Evolutionary conservation across 768 basidiomycete genomes (phyloP).

Genomic region (Russula brevipes): DNA sequence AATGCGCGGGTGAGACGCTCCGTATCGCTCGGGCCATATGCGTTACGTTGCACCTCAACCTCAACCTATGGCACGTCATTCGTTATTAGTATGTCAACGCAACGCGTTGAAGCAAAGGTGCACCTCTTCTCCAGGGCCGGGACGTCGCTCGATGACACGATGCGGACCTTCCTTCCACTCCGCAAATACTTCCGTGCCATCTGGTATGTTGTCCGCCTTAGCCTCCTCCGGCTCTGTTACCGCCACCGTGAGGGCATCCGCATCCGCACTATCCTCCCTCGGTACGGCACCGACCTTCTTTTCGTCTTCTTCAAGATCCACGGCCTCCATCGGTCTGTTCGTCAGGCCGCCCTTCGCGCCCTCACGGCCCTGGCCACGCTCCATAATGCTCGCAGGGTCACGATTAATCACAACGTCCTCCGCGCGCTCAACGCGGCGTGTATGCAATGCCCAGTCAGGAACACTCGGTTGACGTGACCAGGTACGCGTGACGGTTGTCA

Average conservation of each 20-base stretch:
- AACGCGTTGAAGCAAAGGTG: conserved; percentile 23
- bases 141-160: conserved; percentile 56
- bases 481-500: conserved; percentile 87
- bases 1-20: conserved; percentile 29
- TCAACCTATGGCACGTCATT: conserved; percentile 30
- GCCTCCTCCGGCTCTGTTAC: conserved; percentile 22
- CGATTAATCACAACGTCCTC: conserved; percentile 84
- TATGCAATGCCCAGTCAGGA: conserved; percentile 83
- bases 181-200: conserved; percentile 39
- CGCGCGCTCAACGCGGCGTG: conserved; percentile 60
- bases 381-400: conserved; percentile 51
- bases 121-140: conserved; percentile 62
- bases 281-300: conserved; percentile 27
- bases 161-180: conserved; percentile 75
- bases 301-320: conserved; percentile 23
- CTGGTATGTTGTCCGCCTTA: conserved; percentile 40
- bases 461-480: conserved; percentile 68
- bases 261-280: conserved; percentile 12
- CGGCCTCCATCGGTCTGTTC: conserved; percentile 16
- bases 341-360: conserved; percentile 20
- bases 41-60: conserved; percentile 35
- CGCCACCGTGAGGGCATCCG: conserved; percentile 19
- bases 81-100: neutral
- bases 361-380: conserved; percentile 40
- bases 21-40: conserved; percentile 30